phyloP scores from a whole-genome alignment of 345 rosid species.

The Capsella bursapastoris region DNA sequence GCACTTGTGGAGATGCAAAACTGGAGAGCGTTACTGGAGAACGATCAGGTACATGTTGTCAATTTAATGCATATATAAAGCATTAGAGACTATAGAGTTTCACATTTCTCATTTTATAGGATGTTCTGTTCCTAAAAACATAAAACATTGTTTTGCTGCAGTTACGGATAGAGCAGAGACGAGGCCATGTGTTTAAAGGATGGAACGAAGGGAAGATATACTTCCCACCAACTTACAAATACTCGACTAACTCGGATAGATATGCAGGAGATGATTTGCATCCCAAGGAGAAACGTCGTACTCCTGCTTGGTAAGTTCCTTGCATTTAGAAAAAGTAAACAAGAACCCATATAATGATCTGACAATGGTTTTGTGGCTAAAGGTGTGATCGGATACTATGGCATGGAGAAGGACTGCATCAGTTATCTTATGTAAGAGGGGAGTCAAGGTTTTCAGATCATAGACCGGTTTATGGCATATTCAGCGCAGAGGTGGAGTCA shows the following conservation, averaged over 20 bases:
- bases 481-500: slow-evolving; percentile 93
- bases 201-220: slow-evolving; percentile 97
- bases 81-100: background rate
- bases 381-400: slow-evolving; percentile 98
- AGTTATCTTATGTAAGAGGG: slow-evolving; percentile 82
- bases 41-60: slow-evolving; percentile 69
- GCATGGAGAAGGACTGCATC: slow-evolving; percentile 97
- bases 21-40: slow-evolving; percentile 95
- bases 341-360: slow-evolving; percentile 24
- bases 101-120: background rate
- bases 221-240: slow-evolving; percentile 98
- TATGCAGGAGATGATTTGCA: slow-evolving; percentile 91
- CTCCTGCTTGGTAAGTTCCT: slow-evolving; percentile 91
- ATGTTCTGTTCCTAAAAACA: slow-evolving; percentile 9
- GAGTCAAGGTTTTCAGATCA: slow-evolving; percentile 98
- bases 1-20: slow-evolving; percentile 99
- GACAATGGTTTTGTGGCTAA: slow-evolving; percentile 20
- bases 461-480: slow-evolving; percentile 94
- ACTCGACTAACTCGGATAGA: slow-evolving; percentile 95
- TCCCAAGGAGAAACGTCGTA: slow-evolving; percentile 95
- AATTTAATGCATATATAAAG: background rate
- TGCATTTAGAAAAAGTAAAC: background rate
- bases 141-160: slow-evolving; percentile 45
- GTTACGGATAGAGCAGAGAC: slow-evolving; percentile 91
- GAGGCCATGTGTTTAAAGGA: slow-evolving; percentile 81